Evolutionary conservation across 805 yeast genomes (phyloP).

Genomic region (Yarrowia osloensis): DNA sequence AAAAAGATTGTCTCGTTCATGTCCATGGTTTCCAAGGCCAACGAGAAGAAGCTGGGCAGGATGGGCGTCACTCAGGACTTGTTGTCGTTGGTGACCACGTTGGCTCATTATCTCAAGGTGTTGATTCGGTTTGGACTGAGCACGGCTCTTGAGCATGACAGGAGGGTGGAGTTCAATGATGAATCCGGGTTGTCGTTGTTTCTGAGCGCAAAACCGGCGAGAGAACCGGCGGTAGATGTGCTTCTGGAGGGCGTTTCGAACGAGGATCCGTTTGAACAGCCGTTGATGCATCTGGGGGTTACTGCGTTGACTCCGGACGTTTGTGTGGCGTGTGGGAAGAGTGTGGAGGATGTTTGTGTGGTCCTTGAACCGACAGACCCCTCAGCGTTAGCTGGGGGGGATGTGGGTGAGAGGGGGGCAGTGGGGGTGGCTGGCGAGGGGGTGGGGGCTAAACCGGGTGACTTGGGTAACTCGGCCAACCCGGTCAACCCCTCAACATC

Average conservation of each 20-base stretch:
- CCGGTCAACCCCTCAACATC: no score
- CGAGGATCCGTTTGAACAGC: conserved; percentile 37
- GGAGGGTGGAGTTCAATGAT: conserved; percentile 45
- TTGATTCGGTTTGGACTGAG: conserved; percentile 78
- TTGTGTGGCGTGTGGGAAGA: conserved; percentile 68
- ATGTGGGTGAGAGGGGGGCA: no score
- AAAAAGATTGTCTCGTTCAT: conserved; percentile 88
- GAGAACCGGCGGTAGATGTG: conserved; percentile 10
- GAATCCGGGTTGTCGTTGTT: neutral
- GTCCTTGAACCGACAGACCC: no score
- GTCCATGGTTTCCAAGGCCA: conserved; percentile 72
- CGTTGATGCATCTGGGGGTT: conserved; percentile 37
- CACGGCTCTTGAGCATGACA: conserved; percentile 57
- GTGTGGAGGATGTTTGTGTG: conserved; percentile 83
- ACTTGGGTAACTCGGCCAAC: no score
- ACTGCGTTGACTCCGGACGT: conserved; percentile 61
- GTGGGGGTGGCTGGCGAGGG: no score
- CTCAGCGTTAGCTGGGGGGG: no score
- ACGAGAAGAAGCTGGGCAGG: conserved; percentile 34
- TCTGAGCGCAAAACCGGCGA: neutral
- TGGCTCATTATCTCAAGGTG: conserved; percentile 89
- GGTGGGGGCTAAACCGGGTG: no score
- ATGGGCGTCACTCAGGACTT: conserved; percentile 46
- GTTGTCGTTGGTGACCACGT: conserved; percentile 79
- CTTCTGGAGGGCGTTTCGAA: conserved; percentile 1